A percentile compares a stretch with the other conserved stretches of the same genome.
These are phyloP conservation scores for Ustilago esculenta DNA, from an alignment of 1,284 basidiomycete genomes.

Conservation along the genomic window DNA sequence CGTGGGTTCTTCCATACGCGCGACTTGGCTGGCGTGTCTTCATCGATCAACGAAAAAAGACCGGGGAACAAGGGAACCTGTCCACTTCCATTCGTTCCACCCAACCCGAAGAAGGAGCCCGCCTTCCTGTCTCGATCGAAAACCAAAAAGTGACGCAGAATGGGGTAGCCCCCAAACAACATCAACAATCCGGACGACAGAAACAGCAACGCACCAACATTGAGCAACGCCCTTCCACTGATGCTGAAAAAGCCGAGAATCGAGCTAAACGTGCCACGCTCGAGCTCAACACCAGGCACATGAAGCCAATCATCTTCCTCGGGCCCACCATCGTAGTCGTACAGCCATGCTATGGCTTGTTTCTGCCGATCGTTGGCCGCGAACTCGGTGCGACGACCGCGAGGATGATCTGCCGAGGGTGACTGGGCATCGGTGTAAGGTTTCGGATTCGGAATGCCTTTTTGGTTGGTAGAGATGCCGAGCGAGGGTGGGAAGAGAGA, in stretches of 20 bases:
- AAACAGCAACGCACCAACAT: constrained; percentile 24
- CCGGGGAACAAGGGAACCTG: constrained; percentile 46
- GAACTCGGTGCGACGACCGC: neutral
- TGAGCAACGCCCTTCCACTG: constrained; percentile 20
- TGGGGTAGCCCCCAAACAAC: constrained; percentile 47
- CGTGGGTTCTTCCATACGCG: constrained; percentile 22
- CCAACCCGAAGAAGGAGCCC: constrained; percentile 71
- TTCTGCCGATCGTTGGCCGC: neutral
- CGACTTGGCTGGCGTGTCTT: constrained; percentile 28
- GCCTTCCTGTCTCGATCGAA: neutral
- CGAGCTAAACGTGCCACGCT: neutral
- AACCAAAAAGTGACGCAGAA: constrained; percentile 12
- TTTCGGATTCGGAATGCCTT: constrained; percentile 2
- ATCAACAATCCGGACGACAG: constrained; percentile 21
- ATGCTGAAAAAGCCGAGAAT: constrained; percentile 1
- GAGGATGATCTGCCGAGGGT: too few relatives aligned
- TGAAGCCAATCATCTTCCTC: constrained; percentile 38
- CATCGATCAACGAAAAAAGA: constrained; percentile 29
- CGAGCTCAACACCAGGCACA: constrained; percentile 6
- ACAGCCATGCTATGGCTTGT: constrained; percentile 17
- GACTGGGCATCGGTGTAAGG: neutral
- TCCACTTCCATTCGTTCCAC: constrained; percentile 71
- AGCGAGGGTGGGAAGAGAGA: neutral
- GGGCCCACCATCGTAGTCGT: constrained; percentile 28
- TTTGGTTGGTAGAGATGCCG: neutral